phyloP scores from a whole-genome alignment of 1,284 basidiomycete genomes.

The Moniliella sp. region DNA sequence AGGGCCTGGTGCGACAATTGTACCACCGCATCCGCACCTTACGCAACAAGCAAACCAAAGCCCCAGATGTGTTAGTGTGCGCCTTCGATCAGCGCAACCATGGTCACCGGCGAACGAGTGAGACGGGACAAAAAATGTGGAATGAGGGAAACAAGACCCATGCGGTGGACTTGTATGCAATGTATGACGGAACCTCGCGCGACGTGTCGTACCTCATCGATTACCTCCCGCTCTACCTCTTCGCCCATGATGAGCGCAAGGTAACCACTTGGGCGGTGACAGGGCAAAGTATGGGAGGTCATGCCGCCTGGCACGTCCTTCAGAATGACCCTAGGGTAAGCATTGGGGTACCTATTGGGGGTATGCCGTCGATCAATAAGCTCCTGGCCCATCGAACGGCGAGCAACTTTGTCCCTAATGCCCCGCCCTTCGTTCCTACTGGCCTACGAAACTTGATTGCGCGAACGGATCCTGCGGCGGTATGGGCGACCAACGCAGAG shows the following conservation, averaged over 20 bases:
- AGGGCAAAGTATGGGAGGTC: conserved; percentile 56
- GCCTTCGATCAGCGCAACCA: conserved; percentile 35
- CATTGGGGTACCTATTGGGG: conserved; percentile 51
- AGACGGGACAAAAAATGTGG: conserved; percentile 28
- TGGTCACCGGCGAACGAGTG: conserved; percentile 25
- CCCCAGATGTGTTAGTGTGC: no score
- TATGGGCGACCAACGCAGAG: conserved; percentile 10
- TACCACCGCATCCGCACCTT: conserved; percentile 8
- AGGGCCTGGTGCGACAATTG: conserved; percentile 17
- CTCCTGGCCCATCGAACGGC: conserved; percentile 17
- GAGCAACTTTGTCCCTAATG: conserved; percentile 16
- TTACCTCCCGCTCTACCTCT: conserved; percentile 55
- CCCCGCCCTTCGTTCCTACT: conserved; percentile 19
- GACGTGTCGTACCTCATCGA: conserved; percentile 64
- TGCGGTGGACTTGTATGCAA: conserved; percentile 32
- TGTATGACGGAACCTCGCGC: conserved; percentile 44
- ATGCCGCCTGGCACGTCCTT: conserved; percentile 53
- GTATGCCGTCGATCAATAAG: conserved; percentile 49
- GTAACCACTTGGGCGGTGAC: conserved; percentile 48
- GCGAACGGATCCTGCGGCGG: conserved; percentile 15
- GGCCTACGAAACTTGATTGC: conserved; percentile 15
- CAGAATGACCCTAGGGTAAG: conserved; percentile 46
- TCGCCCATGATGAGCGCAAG: conserved; percentile 46
- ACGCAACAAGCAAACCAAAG: background rate
- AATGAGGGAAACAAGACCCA: conserved; percentile 24